A percentile compares a stretch with the other conserved stretches of the same genome.
Conservation (phyloP, 345 rosid species). For the Pseudoturritis turrita region DNA sequence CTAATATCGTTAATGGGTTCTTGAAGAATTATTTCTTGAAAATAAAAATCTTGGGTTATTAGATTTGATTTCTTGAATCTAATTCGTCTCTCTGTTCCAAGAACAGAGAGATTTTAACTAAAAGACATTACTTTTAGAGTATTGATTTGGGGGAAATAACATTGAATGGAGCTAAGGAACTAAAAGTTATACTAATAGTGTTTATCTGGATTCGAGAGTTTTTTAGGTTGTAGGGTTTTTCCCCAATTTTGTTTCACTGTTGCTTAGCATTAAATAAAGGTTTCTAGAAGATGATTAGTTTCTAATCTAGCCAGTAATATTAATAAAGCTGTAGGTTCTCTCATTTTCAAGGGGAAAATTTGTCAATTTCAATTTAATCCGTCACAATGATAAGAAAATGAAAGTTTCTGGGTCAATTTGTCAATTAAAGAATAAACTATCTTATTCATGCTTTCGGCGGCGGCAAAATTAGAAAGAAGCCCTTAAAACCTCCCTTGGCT, state of each 20-base stretch:
- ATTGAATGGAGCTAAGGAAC: background rate
- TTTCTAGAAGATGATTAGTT: background rate
- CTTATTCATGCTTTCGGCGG: slow-evolving; percentile 23
- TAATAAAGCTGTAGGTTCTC: background rate
- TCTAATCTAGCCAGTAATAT: background rate
- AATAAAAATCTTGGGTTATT: slow-evolving; percentile 26
- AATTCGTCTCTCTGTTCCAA: background rate
- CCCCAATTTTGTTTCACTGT: background rate
- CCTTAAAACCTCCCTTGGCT: background rate
- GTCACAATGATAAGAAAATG: background rate
- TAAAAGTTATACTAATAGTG: background rate
- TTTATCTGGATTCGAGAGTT: background rate
- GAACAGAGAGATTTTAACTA: background rate
- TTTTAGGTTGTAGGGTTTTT: background rate
- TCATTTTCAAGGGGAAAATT: background rate
- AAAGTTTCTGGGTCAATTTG: background rate
- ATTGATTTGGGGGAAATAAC: background rate
- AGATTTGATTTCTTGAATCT: slow-evolving; percentile 1
- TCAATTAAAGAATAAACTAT: slow-evolving; percentile 8
- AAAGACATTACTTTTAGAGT: background rate
- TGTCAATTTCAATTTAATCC: background rate
- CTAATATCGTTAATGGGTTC: slow-evolving; percentile 16
- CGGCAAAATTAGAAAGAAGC: slow-evolving; percentile 2
- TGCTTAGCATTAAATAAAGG: background rate
- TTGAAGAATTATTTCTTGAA: background rate